Evolutionary conservation across 225 moss, liverwort and hornwort genomes (phyloP), one percentile per base, ranked within the genome.

Genomic region (Polytrichum formosum): DNA sequence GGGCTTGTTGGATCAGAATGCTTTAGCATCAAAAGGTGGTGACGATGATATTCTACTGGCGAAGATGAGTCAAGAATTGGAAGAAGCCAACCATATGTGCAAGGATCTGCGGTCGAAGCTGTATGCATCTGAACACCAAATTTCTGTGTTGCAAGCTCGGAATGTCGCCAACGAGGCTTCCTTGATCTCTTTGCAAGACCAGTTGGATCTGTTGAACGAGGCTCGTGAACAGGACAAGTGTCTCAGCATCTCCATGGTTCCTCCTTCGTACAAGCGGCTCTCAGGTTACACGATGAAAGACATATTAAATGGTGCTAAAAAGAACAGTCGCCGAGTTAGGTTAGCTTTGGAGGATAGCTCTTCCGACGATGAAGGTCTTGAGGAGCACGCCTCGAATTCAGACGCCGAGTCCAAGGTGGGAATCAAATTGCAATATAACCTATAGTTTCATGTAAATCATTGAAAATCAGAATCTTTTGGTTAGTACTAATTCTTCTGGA

Each of bases 401-500:
- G 95, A 96, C 68, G 79, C 88, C 0, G 93, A 91, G 70, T 90
- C 91, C 28, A 96, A 93, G 81, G 81, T 84, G 65, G 72, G 72
- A 58, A 46, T n/a, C 21, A 46, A 46, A 46, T 46, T 46, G 46
- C 46, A 13, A 46, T 13, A 0, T 46, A 46, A 13, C 16, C 10
- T 46, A 13, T 46, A 46, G 16, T 46, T 46, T 46, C 46, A 46
- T 46, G 46, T 46, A 16, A 13, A 46, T 2, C 46, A 13, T 46
- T 2, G 13, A 13, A 13, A 16, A 13, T 46, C 46, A 16, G 46
- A 46, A 13, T 46, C 13, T 46, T 13, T 46, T 46, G 46, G 46
- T 46, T 37, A 10, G 37, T 37, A 37, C 13, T 37, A 37, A 13
- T 37, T 37, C 37, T 13, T 37, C 37, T 37, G 37, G 37, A 33